These are phyloP conservation scores for Aspergillus fijiensis DNA, from an alignment of 2,329 filamentous ascomycete species.

Conservation along the genomic window DNA sequence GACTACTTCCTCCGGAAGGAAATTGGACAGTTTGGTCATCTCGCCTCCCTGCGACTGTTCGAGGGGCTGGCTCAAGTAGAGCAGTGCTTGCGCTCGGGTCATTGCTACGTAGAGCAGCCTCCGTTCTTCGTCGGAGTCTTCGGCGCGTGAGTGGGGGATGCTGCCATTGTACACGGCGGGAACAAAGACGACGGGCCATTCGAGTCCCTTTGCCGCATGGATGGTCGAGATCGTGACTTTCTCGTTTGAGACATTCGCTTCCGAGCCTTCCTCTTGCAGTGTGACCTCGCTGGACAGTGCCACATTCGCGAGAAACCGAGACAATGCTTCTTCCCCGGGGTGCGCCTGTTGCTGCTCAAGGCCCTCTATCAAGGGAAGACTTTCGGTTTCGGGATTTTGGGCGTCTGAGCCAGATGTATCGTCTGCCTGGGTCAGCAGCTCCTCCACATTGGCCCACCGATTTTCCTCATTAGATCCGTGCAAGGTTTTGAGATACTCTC, in stretches of 20 bases:
- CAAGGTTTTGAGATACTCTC: slow-evolving; percentile 69
- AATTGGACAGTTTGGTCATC: slow-evolving; percentile 67
- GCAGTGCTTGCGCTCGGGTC: slow-evolving; percentile 82
- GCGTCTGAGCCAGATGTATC: slow-evolving; percentile 61
- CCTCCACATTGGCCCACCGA: slow-evolving; percentile 84
- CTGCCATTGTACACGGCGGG: slow-evolving; percentile 86
- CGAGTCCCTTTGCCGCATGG: slow-evolving; percentile 90
- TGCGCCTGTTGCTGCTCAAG: slow-evolving; percentile 60
- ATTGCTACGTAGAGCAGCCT: slow-evolving; percentile 92
- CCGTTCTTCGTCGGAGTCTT: slow-evolving; percentile 84
- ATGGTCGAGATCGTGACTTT: slow-evolving; percentile 92
- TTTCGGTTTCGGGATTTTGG: slow-evolving; percentile 55
- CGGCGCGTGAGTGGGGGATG: slow-evolving; percentile 82
- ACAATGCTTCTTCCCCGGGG: slow-evolving; percentile 62
- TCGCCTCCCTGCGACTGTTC: slow-evolving; percentile 61
- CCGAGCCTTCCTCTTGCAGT: slow-evolving; percentile 53
- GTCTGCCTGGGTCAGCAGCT: slow-evolving; percentile 75
- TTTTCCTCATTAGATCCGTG: slow-evolving; percentile 74
- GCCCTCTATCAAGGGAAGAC: slow-evolving; percentile 67
- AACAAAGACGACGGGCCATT: slow-evolving; percentile 95
- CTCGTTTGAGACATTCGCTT: slow-evolving; percentile 51
- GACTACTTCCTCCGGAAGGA: slow-evolving; percentile 60
- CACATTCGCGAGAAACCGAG: slow-evolving; percentile 84
- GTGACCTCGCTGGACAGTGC: slow-evolving; percentile 74
- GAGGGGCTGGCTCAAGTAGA: slow-evolving; percentile 81